Conservation (phyloP, 331 rosid genomes). For the Malus hybrid region DNA sequence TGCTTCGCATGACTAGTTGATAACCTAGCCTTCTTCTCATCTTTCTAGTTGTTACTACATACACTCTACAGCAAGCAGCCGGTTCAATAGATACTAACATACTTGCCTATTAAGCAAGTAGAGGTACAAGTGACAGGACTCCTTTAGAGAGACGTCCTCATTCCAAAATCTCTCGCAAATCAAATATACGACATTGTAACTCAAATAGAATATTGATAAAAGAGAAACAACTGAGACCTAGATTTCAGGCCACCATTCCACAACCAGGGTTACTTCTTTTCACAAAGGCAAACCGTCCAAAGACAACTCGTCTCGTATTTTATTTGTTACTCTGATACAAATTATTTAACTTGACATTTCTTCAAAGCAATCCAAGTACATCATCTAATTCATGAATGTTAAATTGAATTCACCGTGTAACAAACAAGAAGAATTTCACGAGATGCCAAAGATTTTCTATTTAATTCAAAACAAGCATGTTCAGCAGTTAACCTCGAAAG, state of each 20-base stretch:
- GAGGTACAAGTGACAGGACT: not conserved
- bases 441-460: conserved; percentile 5
- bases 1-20: not conserved
- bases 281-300: not conserved
- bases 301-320: not conserved
- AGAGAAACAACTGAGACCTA: not conserved
- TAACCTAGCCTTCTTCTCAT: not conserved
- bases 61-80: not conserved
- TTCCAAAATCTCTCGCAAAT: not conserved
- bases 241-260: not conserved
- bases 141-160: not conserved
- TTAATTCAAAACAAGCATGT: conserved; percentile 17
- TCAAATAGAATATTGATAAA: no score
- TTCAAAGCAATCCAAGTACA: conserved; percentile 10
- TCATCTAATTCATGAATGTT: conserved; percentile 9
- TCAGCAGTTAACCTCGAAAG: conserved; percentile 12
- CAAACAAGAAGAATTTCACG: conserved; percentile 11
- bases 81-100: not conserved
- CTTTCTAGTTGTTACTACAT: not conserved
- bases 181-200: not conserved
- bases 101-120: not conserved
- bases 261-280: not conserved
- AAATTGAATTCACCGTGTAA: not conserved
- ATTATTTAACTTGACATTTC: conserved; percentile 7
- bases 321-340: not conserved